Evolutionary conservation across 208 protist genomes (phyloP).

Genomic region (Crithidia mellificae): DNA sequence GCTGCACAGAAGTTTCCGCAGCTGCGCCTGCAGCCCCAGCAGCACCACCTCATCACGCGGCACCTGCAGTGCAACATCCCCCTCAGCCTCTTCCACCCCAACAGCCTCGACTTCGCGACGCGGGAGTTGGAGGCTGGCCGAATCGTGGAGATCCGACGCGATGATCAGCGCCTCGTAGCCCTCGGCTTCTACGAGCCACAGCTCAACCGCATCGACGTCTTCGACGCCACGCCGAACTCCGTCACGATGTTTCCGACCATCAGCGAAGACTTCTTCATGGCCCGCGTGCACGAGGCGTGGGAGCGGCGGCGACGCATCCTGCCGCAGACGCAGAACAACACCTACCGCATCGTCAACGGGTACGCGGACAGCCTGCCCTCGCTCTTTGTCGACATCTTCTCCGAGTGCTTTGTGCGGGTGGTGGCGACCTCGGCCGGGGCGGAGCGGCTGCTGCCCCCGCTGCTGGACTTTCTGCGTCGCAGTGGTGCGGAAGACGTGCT

Average conservation of each 20-base stretch:
- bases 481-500: conserved; percentile 75
- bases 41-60: conserved; percentile 51
- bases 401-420: conserved; percentile 72
- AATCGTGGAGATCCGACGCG: conserved; percentile 71
- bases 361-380: conserved; percentile 74
- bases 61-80: conserved; percentile 54
- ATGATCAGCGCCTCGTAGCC: conserved; percentile 55
- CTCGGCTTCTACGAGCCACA: conserved; percentile 84
- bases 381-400: conserved; percentile 85
- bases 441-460: conserved; percentile 73
- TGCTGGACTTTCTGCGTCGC: conserved; percentile 67
- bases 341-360: conserved; percentile 80
- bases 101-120: conserved; percentile 52
- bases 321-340: conserved; percentile 53
- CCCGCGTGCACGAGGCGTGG: conserved; percentile 58
- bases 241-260: conserved; percentile 64
- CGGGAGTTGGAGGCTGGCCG: conserved; percentile 59
- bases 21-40: conserved; percentile 47
- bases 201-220: conserved; percentile 67
- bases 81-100: conserved; percentile 52
- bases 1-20: conserved; percentile 82
- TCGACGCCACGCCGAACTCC: conserved; percentile 56
- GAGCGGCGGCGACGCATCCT: conserved; percentile 60
- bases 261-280: conserved; percentile 81
- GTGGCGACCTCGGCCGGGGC: conserved; percentile 69